Evolutionary conservation across 495 filamentous ascomycete species (phyloP), one percentile per base, ranked within the genome.

Genomic region (Thermothielavioides terrestris): DNA sequence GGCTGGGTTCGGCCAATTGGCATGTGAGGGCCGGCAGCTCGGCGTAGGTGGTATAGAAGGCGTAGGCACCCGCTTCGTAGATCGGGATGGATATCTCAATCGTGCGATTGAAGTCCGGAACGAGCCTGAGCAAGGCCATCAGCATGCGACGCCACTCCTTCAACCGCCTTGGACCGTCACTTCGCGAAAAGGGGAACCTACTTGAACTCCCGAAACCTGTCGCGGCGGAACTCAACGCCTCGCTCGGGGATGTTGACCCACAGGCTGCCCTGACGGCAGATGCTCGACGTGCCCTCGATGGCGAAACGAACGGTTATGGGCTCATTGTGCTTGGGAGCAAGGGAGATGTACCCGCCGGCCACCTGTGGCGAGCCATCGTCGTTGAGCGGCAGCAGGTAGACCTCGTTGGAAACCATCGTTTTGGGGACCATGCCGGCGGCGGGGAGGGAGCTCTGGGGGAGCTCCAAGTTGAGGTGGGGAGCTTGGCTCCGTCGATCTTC

Each of bases 281-380:
- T 94, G 32, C 92, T 94, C 66, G 89, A 95, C 37, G 88, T 89
- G 42, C 94, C 94, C 66, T 96, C 89, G 59, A 99, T 94, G 35
- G 86, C 80, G 66, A 99, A 96, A 22, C 94, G 82, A 36, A 99
- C 75, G 39, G 78, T 76, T 58, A 97, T 85, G 15, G 85, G 77
- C 11, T 80, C 80, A 42, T 77, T 68, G 2, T 77, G 73, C 38
- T 83, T 86, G 22, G 94, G 82, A 1, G 88, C 84, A 3, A 99
- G 73, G 66, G 95, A 94, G 54, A 96, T 88, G 70, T 94, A 96
- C 38, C 82, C 85, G 50, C 88, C 89, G 2, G 85, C 73, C 31
- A 99, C 81, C 70, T 92, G 86, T 31, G 94, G 94, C 53, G 89
- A 84, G 57, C 94, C 94, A 68, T 86, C 77, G 65, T 99, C 92